These are phyloP conservation scores for Mycena polygramma DNA, from an alignment of 768 basidiomycete species.

Conservation along the genomic window DNA sequence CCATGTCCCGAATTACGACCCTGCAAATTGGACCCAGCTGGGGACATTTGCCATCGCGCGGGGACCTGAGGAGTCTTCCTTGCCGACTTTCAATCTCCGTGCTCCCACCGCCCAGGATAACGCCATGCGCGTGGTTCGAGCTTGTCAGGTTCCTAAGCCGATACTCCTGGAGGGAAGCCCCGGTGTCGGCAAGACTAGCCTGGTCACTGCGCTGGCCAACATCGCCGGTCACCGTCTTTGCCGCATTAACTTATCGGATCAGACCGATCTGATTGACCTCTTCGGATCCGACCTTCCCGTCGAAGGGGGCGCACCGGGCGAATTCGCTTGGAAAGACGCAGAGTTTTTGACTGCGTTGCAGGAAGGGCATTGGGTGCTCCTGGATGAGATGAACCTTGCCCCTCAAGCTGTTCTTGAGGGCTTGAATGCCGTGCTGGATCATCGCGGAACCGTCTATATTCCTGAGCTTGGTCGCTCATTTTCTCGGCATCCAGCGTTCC, in stretches of 20 bases:
- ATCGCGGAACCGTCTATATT: constrained; percentile 94
- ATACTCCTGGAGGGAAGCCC: constrained; percentile 98
- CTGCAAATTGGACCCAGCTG: constrained; percentile 62
- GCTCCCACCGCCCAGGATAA: constrained; percentile 93
- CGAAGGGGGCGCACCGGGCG: constrained; percentile 90
- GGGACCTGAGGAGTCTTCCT: constrained; percentile 58
- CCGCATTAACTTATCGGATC: constrained; percentile 97
- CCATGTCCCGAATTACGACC: constrained; percentile 48
- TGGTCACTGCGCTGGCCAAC: constrained; percentile 88
- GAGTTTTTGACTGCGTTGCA: constrained; percentile 95
- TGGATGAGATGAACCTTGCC: constrained; percentile 99
- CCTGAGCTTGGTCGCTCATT: constrained; percentile 95
- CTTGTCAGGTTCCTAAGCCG: constrained; percentile 90
- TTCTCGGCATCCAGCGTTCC: constrained; percentile 90
- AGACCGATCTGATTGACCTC: constrained; percentile 95
- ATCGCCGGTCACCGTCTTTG: constrained; percentile 83
- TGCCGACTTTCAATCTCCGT: constrained; percentile 78
- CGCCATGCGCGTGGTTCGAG: constrained; percentile 88
- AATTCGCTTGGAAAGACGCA: constrained; percentile 98
- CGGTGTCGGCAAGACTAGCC: constrained; percentile 97
- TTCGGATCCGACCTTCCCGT: constrained; percentile 97
- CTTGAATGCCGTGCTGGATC: constrained; percentile 95
- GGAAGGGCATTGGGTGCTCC: constrained; percentile 96
- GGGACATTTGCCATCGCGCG: constrained; percentile 81
- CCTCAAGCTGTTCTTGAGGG: constrained; percentile 98